A percentile compares a stretch with the other conserved stretches of the same genome.
These are phyloP conservation scores for Beta vulgaris DNA, from an alignment of 148 eudicot species.

Conservation along the genomic window DNA sequence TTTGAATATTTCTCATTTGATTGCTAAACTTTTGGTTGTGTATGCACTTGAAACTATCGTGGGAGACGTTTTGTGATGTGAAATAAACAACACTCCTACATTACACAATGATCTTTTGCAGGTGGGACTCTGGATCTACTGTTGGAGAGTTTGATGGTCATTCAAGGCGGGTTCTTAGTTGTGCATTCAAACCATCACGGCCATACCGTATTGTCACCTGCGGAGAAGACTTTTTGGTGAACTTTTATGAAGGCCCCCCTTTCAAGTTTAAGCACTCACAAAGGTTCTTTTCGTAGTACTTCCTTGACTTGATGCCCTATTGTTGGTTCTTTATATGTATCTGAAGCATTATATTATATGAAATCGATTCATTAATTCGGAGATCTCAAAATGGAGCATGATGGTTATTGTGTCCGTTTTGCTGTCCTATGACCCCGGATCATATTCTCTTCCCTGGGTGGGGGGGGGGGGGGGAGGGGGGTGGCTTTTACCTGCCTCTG, in stretches of 20 bases:
- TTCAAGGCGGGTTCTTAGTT: slow-evolving; percentile 84
- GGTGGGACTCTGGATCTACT: slow-evolving; percentile 99
- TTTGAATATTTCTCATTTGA: neutral
- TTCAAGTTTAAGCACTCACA: slow-evolving; percentile 92
- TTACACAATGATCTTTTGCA: slow-evolving; percentile 28
- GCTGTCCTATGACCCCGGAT: neutral
- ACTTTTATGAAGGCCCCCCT: slow-evolving; percentile 97
- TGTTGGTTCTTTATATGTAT: neutral
- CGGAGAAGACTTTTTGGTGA: slow-evolving; percentile 90
- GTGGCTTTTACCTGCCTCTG: no score
- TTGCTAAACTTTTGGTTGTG: neutral
- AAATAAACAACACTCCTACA: neutral
- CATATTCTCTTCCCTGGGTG: neutral
- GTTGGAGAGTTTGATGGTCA: slow-evolving; percentile 98
- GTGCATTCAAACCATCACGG: slow-evolving; percentile 96
- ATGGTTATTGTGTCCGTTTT: neutral
- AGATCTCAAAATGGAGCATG: neutral
- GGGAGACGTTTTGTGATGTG: neutral
- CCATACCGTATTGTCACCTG: slow-evolving; percentile 89
- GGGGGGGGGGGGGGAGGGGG: neutral
- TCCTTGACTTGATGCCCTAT: neutral
- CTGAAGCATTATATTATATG: neutral
- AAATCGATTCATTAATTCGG: neutral
- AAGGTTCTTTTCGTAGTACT: slow-evolving; percentile 44
- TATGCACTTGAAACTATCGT: neutral